Conservation (phyloP, 2,329 filamentous ascomycete genomes). For the Leptodontidium sp. region DNA sequence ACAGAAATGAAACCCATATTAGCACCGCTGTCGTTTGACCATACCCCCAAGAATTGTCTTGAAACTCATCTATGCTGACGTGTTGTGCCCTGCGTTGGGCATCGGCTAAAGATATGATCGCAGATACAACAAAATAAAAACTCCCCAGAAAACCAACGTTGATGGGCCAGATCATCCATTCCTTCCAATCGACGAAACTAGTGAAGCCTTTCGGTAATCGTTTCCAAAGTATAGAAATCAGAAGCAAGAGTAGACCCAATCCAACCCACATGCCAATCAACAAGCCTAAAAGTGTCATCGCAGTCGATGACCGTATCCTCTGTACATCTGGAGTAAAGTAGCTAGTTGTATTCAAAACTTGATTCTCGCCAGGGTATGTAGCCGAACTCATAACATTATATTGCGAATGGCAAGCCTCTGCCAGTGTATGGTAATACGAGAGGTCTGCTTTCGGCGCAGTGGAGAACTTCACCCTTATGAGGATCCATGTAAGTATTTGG, state of each 20-base stretch:
- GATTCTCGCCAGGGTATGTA: neutral
- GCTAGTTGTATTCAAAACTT: neutral
- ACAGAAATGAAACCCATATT: neutral
- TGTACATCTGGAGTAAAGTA: neutral
- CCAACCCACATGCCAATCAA: too few species aligned
- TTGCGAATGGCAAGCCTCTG: neutral
- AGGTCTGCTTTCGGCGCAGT: neutral
- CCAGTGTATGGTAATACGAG: neutral
- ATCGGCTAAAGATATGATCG: neutral
- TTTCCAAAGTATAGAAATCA: neutral
- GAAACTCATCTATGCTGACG: neutral
- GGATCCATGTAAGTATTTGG: neutral
- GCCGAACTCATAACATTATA: neutral
- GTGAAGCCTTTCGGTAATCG: neutral
- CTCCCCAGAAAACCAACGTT: neutral
- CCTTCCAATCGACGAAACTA: neutral
- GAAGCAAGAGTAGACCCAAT: neutral
- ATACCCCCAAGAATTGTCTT: neutral
- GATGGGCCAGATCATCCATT: neutral
- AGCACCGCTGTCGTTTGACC: constrained; percentile 5
- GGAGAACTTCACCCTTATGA: neutral
- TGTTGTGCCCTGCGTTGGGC: neutral
- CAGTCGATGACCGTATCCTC: neutral
- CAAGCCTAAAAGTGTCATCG: too few species aligned
- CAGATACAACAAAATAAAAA: neutral